phyloP scores from a whole-genome alignment of 2,329 filamentous ascomycete genomes.

The Fusarium albosuccineum region DNA sequence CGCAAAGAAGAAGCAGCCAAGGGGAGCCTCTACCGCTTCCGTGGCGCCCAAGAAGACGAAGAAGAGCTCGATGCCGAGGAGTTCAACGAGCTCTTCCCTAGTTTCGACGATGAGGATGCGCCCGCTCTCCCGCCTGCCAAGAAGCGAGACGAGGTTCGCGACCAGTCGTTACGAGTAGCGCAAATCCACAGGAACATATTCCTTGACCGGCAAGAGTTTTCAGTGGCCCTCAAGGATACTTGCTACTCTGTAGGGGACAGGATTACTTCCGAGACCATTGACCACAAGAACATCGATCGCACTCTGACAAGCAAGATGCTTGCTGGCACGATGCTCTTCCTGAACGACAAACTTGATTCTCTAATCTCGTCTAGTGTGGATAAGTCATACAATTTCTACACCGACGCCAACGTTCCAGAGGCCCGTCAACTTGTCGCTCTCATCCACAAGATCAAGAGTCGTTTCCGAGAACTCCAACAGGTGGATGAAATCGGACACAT shows the following conservation, averaged over 20 bases:
- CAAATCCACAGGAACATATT: slow-evolving; percentile 70
- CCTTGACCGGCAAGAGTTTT: slow-evolving; percentile 56
- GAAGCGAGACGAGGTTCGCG: slow-evolving; percentile 60
- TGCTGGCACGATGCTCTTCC: slow-evolving; percentile 72
- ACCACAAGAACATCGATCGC: slow-evolving; percentile 49
- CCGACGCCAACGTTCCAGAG: slow-evolving; percentile 81
- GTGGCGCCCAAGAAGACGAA: slow-evolving; percentile 80
- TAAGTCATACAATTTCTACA: slow-evolving; percentile 86
- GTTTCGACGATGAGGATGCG: slow-evolving; percentile 71
- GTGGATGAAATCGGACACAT: slow-evolving; percentile 77
- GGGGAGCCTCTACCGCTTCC: slow-evolving; percentile 85
- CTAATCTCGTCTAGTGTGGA: slow-evolving; percentile 55
- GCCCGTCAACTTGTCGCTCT: slow-evolving; percentile 79
- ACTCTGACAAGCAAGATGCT: slow-evolving; percentile 68
- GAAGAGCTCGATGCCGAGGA: slow-evolving; percentile 81
- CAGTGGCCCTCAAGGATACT: slow-evolving; percentile 59
- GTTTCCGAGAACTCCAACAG: slow-evolving; percentile 78
- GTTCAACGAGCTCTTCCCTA: slow-evolving; percentile 85
- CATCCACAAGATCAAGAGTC: slow-evolving; percentile 74
- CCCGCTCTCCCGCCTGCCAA: slow-evolving; percentile 50
- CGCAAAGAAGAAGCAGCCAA: slow-evolving; percentile 80
- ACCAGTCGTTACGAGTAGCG: slow-evolving; percentile 72
- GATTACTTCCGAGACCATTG: slow-evolving; percentile 48
- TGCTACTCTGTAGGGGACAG: slow-evolving; percentile 58
- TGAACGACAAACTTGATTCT: slow-evolving; percentile 70